Base-by-base conservation (phyloP, 2,329 filamentous ascomycete species). In the Trichophyton simii region DNA sequence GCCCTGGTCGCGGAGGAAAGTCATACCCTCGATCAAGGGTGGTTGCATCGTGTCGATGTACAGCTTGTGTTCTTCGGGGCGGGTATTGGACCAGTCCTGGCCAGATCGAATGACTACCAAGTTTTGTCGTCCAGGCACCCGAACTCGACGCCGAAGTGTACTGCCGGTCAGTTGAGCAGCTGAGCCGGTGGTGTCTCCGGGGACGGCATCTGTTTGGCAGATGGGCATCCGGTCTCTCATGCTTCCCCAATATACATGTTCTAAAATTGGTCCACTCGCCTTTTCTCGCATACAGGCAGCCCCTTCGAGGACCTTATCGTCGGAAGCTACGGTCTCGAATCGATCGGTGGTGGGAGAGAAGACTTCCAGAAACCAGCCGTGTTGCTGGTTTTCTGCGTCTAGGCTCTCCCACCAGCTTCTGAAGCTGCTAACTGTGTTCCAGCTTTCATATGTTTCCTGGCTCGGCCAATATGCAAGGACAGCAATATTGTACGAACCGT, bases 161-260 rank as follows among this genome's bases (percentile, higher is more conserved):
- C n/a, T 46, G 55, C 38, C 55, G 18, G 54, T 22, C 44, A 41
- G 6, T 11, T 59, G 63, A 18, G 34, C 20, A 25, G 44, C 34
- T 20, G 18, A 50, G 34, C 44, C 8, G n/a, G 58, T 59, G 22
- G 42, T 66, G n/a, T 70, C 67, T 0, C 72, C 73, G 0, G 65
- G 58, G 1, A 78, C 64, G 2, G 62, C 60, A 64, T 77, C 72
- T 25, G 68, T 72, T 64, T 79, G 77, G 4, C 72, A 67, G 2
- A 67, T 66, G 2, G 77, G 69, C 13, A 79, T 61, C 3, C 77
- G 72, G 63, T 79, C 76, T 13, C 76, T 71, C 76, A 78, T 77
- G 64, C 75, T 77, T 1, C 76, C 77, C 75, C 76, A 79, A 64
- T 79, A 79, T 0, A 70, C 74, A 63, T 79, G 77, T 66, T 79